These are phyloP conservation scores for Russula earlei DNA, from an alignment of 768 basidiomycete genomes.

Conservation along the genomic window DNA sequence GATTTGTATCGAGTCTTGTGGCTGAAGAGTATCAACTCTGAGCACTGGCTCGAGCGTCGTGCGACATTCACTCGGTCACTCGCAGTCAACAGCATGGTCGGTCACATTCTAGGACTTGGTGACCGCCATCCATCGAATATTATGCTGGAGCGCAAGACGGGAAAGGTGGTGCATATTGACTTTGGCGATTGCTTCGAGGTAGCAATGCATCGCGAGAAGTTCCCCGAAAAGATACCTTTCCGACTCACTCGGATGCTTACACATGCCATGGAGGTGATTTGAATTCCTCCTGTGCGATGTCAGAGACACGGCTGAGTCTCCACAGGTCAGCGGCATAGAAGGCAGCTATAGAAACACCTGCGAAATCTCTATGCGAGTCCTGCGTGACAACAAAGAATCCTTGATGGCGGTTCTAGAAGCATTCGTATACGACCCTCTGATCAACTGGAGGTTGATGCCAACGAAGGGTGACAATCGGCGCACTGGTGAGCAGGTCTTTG, in stretches of 20 bases:
- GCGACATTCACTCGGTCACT: conserved; percentile 94
- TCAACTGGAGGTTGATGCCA: conserved; percentile 93
- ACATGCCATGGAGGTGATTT: conserved; percentile 91
- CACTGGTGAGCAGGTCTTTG: conserved; percentile 40
- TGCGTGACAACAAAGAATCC: conserved; percentile 97
- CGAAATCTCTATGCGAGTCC: conserved; percentile 95
- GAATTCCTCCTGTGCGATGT: neutral
- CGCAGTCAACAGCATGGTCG: conserved; percentile 97
- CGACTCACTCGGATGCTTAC: conserved; percentile 96
- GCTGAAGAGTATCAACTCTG: conserved; percentile 91
- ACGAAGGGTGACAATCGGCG: conserved; percentile 67
- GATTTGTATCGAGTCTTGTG: conserved; percentile 94
- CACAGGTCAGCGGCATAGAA: conserved; percentile 91
- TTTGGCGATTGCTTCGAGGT: conserved; percentile 99
- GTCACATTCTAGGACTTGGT: conserved; percentile 94
- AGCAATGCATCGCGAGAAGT: conserved; percentile 96
- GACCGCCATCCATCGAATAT: conserved; percentile 97
- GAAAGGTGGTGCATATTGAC: conserved; percentile 94
- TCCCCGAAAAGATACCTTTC: conserved; percentile 98
- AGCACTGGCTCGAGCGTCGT: conserved; percentile 95
- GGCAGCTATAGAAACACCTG: conserved; percentile 94
- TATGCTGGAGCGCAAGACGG: conserved; percentile 81
- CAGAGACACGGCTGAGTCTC: neutral
- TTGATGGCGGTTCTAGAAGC: conserved; percentile 98
- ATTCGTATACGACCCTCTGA: conserved; percentile 96